Base-by-base conservation (phyloP, 305 asterid genomes). In the Solanum chacoense region DNA sequence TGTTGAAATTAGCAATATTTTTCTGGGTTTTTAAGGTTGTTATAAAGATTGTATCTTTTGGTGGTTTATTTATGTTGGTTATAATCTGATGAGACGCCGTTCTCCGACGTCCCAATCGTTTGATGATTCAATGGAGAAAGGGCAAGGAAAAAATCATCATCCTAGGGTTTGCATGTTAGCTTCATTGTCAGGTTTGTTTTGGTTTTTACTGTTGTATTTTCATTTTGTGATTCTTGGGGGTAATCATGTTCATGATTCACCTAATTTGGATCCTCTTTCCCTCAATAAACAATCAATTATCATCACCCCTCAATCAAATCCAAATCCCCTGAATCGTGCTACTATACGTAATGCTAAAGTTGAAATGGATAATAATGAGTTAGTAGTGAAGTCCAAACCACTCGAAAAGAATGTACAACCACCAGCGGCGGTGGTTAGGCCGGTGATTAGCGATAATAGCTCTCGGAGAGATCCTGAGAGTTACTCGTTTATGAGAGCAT, bases 401-500 rank as follows among this genome's bases (percentile, higher is more conserved):
- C 65, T 18, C 2, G 36, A 79, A 11, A 88, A 42, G 71, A 77
- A 28, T 63, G 69, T 76, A 10, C 42, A 34, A 35, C 24, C 13
- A 26, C 74, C 73, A 50, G n/a, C 65, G 4, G 10, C 22, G 8
- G 69, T 80, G 85, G 7, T 80, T 80, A 80, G 36, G 65, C n/a
- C n/a, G 7, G 67, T 79, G 85, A 8, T 40, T 79, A 80, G 10
- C 26, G 12, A 8, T 42, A 80, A 78, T 42, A 87, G 5, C 76
- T 78, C 87, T 79, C 18, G 72, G 29, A 69, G 76, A n/a, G 86
- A 92, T 72, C 72, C 88, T 38, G 83, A 86, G 78, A 55, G 90
- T 22, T 96, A 92, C 89, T 93, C 98, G 9, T 96, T 96, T 87
- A 88, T 90, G 94, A 90, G 95, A 89, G 98, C 98, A 4, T 91